Evolutionary conservation across 495 filamentous ascomycete species (phyloP).

Genomic region (Hypoxylon cercidicola): DNA sequence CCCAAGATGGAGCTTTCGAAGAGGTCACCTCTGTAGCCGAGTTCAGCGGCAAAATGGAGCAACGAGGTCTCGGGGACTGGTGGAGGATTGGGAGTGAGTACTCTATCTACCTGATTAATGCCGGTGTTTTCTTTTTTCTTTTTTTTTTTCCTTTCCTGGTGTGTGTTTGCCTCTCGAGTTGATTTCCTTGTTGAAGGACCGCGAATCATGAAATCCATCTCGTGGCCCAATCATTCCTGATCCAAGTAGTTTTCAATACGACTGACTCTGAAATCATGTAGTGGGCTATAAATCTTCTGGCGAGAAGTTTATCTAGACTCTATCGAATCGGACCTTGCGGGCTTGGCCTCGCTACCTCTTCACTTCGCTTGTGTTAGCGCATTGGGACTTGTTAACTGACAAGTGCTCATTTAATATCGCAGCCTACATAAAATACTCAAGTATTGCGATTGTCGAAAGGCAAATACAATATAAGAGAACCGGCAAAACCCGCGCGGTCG

Average conservation of each 20-base stretch:
- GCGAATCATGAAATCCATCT: not conserved
- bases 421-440: no score
- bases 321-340: not conserved
- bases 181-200: not conserved
- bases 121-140: not conserved
- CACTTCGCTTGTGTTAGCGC: no score
- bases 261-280: constrained; percentile 13
- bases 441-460: not conserved
- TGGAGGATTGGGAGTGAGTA: constrained; percentile 45
- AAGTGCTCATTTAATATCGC: not conserved
- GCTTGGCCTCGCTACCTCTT: not conserved
- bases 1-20: constrained; percentile 27
- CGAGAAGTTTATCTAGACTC: not conserved
- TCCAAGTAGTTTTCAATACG: not conserved
- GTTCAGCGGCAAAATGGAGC: constrained; percentile 44
- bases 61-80: constrained; percentile 41
- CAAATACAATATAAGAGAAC: constrained; percentile 7
- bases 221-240: not conserved
- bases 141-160: no score
- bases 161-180: not conserved
- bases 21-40: constrained; percentile 43
- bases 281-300: constrained; percentile 31
- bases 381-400: not conserved
- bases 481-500: constrained; percentile 4
- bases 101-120: not conserved